Percentiles rank a stretch among this genome's conserved stretches.
These are phyloP conservation scores for Cercophora sp. DNA, from an alignment of 495 filamentous ascomycete species.

Conservation along the genomic window DNA sequence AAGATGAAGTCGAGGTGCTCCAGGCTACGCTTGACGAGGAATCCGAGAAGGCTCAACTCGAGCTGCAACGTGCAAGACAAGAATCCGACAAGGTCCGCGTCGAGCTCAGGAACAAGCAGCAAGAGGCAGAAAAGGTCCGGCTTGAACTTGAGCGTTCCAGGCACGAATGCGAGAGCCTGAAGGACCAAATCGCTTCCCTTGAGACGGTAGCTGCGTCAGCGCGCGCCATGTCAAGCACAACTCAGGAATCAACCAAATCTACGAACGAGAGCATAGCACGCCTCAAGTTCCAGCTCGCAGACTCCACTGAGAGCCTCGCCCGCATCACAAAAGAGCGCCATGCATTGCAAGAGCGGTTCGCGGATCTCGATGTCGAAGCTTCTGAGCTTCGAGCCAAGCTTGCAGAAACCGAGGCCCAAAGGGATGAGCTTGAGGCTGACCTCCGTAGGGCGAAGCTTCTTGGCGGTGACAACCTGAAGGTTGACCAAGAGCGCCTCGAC, in stretches of 20 bases:
- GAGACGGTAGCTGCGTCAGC: slow-evolving; percentile 17
- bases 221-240: slow-evolving; percentile 16
- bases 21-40: slow-evolving; percentile 74
- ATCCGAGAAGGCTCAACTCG: slow-evolving; percentile 60
- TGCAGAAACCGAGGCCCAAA: slow-evolving; percentile 56
- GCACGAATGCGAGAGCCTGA: slow-evolving; percentile 44
- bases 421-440: slow-evolving; percentile 59
- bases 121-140: slow-evolving; percentile 3
- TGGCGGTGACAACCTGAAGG: slow-evolving; percentile 48
- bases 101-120: background rate
- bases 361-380: slow-evolving; percentile 57
- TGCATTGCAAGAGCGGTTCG: slow-evolving; percentile 58
- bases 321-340: slow-evolving; percentile 55
- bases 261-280: slow-evolving; percentile 25
- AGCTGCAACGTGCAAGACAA: slow-evolving; percentile 43
- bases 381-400: slow-evolving; percentile 51
- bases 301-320: slow-evolving; percentile 30
- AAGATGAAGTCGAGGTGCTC: slow-evolving; percentile 76
- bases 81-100: slow-evolving; percentile 42
- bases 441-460: slow-evolving; percentile 47
- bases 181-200: slow-evolving; percentile 42
- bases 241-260: slow-evolving; percentile 26
- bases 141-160: background rate
- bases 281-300: slow-evolving; percentile 31
- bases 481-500: slow-evolving; percentile 60